A percentile compares a stretch with the other conserved stretches of the same genome.
phyloP scores from a whole-genome alignment of 106 monocot species.

The Dendrobium chrysotoxum region DNA sequence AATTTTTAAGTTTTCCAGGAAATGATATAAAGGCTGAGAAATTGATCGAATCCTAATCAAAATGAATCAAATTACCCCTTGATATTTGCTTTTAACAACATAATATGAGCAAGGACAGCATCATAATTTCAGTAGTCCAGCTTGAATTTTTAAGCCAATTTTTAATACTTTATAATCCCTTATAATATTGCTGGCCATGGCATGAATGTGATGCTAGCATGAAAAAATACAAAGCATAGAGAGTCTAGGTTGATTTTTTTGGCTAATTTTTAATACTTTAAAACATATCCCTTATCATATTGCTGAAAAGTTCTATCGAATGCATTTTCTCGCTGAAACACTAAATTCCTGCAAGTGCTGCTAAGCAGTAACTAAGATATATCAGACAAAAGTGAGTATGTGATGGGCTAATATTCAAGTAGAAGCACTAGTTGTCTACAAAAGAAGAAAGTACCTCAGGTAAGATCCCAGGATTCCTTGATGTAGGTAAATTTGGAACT shows the following conservation, averaged over 20 bases:
- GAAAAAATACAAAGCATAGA: not conserved
- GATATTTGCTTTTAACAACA: too few relatives aligned
- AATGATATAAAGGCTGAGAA: too few relatives aligned
- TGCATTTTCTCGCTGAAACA: not conserved
- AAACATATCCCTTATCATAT: too few relatives aligned
- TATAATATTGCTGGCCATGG: not conserved
- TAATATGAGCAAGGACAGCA: not conserved
- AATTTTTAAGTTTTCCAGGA: not conserved
- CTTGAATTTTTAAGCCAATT: not conserved
- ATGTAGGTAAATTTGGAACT: constrained; percentile 66
- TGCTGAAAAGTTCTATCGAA: not conserved
- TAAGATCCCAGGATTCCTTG: constrained; percentile 60
- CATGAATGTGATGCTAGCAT: not conserved
- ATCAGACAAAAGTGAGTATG: not conserved
- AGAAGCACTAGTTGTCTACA: not conserved
- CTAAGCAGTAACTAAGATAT: not conserved
- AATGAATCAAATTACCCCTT: too few relatives aligned
- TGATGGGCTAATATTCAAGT: not conserved
- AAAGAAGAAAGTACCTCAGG: constrained; percentile 63
- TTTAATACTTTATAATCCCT: not conserved
- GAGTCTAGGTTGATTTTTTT: not conserved
- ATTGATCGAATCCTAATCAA: too few relatives aligned
- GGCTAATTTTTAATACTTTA: too few relatives aligned
- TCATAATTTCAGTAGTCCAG: not conserved
- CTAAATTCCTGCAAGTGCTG: not conserved